phyloP scores from a whole-genome alignment of 768 basidiomycete species.

The Kwoniella sp. region DNA sequence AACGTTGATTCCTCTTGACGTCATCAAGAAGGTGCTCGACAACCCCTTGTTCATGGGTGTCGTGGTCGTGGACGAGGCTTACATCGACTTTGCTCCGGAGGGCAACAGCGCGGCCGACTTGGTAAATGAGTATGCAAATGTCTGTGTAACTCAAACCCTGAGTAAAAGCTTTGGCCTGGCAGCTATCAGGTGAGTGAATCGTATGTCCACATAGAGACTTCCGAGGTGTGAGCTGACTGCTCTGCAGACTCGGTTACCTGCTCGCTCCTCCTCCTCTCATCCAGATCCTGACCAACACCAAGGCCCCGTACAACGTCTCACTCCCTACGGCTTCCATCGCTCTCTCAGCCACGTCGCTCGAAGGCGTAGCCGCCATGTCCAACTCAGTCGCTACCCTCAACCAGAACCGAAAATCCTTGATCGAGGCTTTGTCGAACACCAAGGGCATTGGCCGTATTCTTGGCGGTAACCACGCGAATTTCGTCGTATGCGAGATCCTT shows the following conservation, averaged over 20 bases:
- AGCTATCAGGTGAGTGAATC: constrained; percentile 74
- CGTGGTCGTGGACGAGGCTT: constrained; percentile 93
- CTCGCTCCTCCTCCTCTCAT: constrained; percentile 86
- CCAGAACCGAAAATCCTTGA: constrained; percentile 64
- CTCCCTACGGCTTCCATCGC: constrained; percentile 84
- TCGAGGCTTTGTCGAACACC: constrained; percentile 62
- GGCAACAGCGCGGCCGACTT: constrained; percentile 69
- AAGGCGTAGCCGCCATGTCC: constrained; percentile 68
- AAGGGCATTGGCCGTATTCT: constrained; percentile 64
- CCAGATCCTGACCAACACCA: constrained; percentile 88
- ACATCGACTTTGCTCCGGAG: constrained; percentile 83
- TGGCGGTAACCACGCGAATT: constrained; percentile 87
- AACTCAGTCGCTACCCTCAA: constrained; percentile 66
- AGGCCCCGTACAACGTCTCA: constrained; percentile 97
- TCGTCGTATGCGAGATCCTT: constrained; percentile 78
- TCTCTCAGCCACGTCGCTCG: constrained; percentile 70
- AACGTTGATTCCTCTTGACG: constrained; percentile 73
- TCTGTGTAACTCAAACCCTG: constrained; percentile 93
- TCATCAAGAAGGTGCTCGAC: constrained; percentile 71
- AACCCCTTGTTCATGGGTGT: constrained; percentile 84
- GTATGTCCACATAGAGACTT: background rate
- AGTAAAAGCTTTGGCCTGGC: constrained; percentile 97
- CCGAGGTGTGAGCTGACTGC: constrained; percentile 2
- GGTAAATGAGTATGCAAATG: constrained; percentile 77
- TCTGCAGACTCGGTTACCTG: constrained; percentile 77